Evolutionary conservation across 1,284 basidiomycete species (phyloP).

Genomic region (Phellopilus nigrolimitatus): DNA sequence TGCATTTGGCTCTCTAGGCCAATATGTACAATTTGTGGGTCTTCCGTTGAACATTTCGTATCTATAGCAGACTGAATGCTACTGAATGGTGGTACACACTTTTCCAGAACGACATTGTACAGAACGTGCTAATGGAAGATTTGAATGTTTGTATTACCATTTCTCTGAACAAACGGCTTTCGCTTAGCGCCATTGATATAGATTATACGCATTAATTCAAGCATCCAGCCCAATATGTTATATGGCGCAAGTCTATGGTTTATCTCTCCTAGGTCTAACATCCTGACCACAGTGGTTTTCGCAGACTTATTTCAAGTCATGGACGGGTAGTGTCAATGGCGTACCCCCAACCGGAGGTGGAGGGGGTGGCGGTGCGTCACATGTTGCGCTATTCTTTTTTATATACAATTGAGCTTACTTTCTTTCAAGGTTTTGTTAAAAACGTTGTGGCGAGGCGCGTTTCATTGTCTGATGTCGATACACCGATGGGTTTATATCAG

Average conservation of each 20-base stretch:
- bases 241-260: slow-evolving; percentile 47
- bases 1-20: slow-evolving; percentile 31
- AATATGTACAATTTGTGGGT: slow-evolving; percentile 16
- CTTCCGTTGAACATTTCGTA: slow-evolving; percentile 23
- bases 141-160: slow-evolving; percentile 2
- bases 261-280: slow-evolving; percentile 54
- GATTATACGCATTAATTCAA: slow-evolving; percentile 42
- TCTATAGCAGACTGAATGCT: slow-evolving; percentile 17
- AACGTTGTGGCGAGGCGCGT: slow-evolving; percentile 48
- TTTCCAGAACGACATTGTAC: slow-evolving; percentile 48
- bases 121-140: slow-evolving; percentile 49
- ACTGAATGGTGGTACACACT: neutral
- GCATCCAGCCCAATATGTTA: slow-evolving; percentile 51
- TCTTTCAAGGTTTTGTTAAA: slow-evolving; percentile 39
- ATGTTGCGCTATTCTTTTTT: slow-evolving; percentile 38
- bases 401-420: neutral
- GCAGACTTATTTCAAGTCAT: slow-evolving; percentile 62
- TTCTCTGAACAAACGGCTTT: neutral
- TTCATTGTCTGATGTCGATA: slow-evolving; percentile 41
- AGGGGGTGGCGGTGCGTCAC: slow-evolving; percentile 55
- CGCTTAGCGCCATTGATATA: too few species aligned
- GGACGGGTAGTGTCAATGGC: slow-evolving; percentile 52
- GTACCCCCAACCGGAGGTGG: slow-evolving; percentile 60
- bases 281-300: slow-evolving; percentile 52
- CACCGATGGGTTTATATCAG: slow-evolving; percentile 47